phyloP scores from a whole-genome alignment of 1,284 basidiomycete species.

The Marasmius oreades region DNA sequence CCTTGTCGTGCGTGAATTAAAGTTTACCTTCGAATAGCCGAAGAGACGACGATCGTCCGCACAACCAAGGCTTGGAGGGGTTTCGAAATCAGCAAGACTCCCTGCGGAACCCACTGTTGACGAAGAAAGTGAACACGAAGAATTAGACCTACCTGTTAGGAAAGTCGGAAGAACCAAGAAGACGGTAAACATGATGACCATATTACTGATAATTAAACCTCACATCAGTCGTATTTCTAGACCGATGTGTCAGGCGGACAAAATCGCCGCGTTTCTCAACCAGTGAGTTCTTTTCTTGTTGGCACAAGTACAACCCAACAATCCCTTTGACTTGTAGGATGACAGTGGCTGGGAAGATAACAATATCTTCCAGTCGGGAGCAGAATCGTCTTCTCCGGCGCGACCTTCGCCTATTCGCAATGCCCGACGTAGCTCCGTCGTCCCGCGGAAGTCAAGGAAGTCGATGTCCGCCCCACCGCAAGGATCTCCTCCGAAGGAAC shows the following conservation, averaged over 20 bases:
- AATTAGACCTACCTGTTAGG: conserved; percentile 51
- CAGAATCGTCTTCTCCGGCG: conserved; percentile 70
- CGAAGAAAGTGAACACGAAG: conserved; percentile 79
- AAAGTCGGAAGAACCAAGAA: conserved; percentile 63
- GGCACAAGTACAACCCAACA: conserved; percentile 18
- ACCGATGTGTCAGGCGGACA: conserved; percentile 44
- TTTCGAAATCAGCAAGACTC: conserved; percentile 36
- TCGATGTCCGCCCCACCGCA: conserved; percentile 70
- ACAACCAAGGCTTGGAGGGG: conserved; percentile 59
- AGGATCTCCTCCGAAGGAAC: conserved; percentile 32
- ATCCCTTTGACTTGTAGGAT: conserved; percentile 29
- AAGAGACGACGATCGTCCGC: conserved; percentile 67
- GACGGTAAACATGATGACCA: conserved; percentile 37
- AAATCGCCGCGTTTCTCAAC: conserved; percentile 50
- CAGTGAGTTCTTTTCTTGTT: conserved; percentile 26
- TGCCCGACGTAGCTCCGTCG: conserved; percentile 41
- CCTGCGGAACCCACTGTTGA: conserved; percentile 42
- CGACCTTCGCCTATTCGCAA: conserved; percentile 56
- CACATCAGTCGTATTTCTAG: conserved; percentile 24
- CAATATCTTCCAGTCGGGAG: conserved; percentile 80
- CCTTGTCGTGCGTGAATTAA: conserved; percentile 19
- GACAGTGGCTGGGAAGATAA: conserved; percentile 86
- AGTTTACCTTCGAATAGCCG: conserved; percentile 40
- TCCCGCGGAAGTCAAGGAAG: conserved; percentile 54
- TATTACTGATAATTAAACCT: background rate